Evolutionary conservation across 805 yeast species (phyloP).

Genomic region (Candida taoyuanica): DNA sequence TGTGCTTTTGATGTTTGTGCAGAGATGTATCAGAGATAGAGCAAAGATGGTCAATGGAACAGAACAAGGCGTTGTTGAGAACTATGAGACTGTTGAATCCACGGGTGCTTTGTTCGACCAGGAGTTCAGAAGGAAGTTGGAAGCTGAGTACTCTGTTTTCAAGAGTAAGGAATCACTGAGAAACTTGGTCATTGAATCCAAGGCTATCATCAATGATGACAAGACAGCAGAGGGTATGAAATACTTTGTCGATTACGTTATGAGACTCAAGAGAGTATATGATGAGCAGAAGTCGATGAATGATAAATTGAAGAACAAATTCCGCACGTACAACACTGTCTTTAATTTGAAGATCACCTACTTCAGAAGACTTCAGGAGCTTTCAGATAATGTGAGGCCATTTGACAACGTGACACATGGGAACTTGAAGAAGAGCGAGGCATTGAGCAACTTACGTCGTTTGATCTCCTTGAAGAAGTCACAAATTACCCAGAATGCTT

Average conservation of each 20-base stretch:
- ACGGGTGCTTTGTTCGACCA: slow-evolving; percentile 10
- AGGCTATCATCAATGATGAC: slow-evolving; percentile 3
- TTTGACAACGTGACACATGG: slow-evolving; percentile 32
- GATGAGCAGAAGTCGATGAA: slow-evolving; percentile 30
- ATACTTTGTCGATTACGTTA: slow-evolving; percentile 7
- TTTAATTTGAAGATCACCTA: slow-evolving; percentile 81
- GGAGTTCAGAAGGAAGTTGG: slow-evolving; percentile 9
- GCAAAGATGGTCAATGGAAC: slow-evolving; percentile 31
- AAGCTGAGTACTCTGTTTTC: slow-evolving; percentile 5
- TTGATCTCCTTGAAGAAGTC: neutral
- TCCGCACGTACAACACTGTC: slow-evolving; percentile 51
- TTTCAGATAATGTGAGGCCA: slow-evolving; percentile 76
- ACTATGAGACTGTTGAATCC: slow-evolving; percentile 7
- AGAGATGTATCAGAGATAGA: slow-evolving; percentile 43
- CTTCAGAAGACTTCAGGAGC: slow-evolving; percentile 76
- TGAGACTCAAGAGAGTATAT: slow-evolving; percentile 26
- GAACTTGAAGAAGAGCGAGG: neutral
- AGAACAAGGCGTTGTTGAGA: slow-evolving; percentile 6
- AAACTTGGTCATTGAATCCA: slow-evolving; percentile 15
- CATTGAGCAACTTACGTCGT: neutral
- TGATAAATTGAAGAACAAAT: slow-evolving; percentile 34
- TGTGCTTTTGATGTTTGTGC: slow-evolving; percentile 50
- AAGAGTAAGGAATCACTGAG: slow-evolving; percentile 8
- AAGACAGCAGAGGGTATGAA: slow-evolving; percentile 5
- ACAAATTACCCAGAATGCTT: neutral